phyloP scores from a whole-genome alignment of 1,139 yeast genomes.

The Pichia sp. region DNA sequence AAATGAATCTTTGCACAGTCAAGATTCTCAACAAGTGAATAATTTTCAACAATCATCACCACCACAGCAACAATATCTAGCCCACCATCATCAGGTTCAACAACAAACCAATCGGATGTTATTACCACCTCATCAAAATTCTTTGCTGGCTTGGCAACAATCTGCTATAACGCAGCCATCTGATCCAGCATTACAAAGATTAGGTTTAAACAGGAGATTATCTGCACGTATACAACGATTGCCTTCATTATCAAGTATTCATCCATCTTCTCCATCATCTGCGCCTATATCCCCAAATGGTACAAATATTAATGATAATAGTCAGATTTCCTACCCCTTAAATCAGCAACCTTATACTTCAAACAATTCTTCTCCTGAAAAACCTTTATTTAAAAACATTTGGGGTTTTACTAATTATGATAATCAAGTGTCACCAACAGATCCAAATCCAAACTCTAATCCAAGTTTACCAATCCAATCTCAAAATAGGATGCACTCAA shows the following conservation, averaged over 20 bases:
- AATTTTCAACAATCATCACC: slow-evolving; percentile 1
- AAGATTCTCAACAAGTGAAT: not conserved
- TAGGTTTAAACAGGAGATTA: slow-evolving; percentile 15
- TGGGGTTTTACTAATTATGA: slow-evolving; percentile 10
- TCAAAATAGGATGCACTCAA: slow-evolving; percentile 8
- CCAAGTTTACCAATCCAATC: not conserved
- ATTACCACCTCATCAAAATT: slow-evolving; percentile 4
- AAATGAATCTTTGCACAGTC: no score
- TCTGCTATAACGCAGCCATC: slow-evolving; percentile 11
- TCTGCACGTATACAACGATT: slow-evolving; percentile 20
- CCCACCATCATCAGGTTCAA: slow-evolving; percentile 4
- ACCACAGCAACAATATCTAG: slow-evolving; percentile 1
- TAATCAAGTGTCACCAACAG: slow-evolving; percentile 2
- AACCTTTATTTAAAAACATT: slow-evolving; percentile 10
- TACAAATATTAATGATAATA: not conserved
- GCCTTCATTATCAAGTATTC: slow-evolving; percentile 10
- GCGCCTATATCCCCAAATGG: slow-evolving; percentile 8
- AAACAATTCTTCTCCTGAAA: slow-evolving; percentile 5
- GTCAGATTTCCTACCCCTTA: not conserved
- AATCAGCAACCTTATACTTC: not conserved
- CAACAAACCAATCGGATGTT: slow-evolving; percentile 9
- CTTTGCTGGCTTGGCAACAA: slow-evolving; percentile 5
- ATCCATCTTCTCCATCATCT: slow-evolving; percentile 6
- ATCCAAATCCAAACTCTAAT: not conserved
- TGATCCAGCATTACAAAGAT: slow-evolving; percentile 16